Percentiles rank a stretch among this genome's conserved stretches.
Evolutionary conservation across 116 monocot genomes (phyloP).

Genomic region (Papilionanthe hybrid): DNA sequence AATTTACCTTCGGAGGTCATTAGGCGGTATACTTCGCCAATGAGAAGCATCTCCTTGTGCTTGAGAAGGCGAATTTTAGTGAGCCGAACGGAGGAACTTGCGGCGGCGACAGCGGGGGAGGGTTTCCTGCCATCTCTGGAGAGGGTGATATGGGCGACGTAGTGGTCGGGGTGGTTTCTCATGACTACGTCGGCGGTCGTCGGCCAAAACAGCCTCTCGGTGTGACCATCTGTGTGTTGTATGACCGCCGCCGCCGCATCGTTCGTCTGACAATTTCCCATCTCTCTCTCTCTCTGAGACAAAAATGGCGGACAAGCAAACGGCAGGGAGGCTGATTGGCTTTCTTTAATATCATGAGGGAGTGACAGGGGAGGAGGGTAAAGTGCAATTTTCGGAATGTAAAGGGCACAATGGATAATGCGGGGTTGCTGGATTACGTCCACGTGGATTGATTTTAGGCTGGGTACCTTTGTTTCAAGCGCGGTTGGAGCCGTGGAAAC

Average conservation of each 20-base stretch:
- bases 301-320: neutral
- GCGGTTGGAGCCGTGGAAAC: too few species aligned
- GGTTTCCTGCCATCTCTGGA: neutral
- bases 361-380: neutral
- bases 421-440: neutral
- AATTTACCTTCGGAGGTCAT: constrained; percentile 25
- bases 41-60: constrained; percentile 25
- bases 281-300: constrained; percentile 2
- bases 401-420: neutral
- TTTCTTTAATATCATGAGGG: neutral
- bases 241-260: constrained; percentile 26
- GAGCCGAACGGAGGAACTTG: neutral
- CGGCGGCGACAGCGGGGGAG: neutral
- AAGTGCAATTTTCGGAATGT: neutral
- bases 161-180: constrained; percentile 28
- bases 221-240: constrained; percentile 21
- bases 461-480: neutral
- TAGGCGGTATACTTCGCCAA: constrained; percentile 27
- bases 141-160: constrained; percentile 24
- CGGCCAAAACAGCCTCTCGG: constrained; percentile 28
- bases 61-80: constrained; percentile 23
- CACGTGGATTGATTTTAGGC: neutral
- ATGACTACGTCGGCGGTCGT: constrained; percentile 21
- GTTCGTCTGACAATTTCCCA: constrained; percentile 32
- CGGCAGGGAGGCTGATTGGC: neutral